phyloP scores from a whole-genome alignment of 2,329 filamentous ascomycete genomes.

The Amesomyces nigricolor region DNA sequence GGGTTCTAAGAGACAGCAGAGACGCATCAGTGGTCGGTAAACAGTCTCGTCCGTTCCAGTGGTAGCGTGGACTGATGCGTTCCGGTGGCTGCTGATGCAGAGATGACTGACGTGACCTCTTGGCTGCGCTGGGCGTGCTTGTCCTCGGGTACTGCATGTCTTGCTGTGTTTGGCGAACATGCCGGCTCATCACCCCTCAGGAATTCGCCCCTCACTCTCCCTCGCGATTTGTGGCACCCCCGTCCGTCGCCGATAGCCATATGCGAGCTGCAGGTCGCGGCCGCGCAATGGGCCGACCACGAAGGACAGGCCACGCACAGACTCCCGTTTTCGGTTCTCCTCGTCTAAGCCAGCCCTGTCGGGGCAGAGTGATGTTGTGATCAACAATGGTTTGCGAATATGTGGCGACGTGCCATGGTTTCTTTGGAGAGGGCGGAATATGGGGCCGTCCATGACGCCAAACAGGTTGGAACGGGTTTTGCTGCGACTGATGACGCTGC shows the following conservation, averaged over 20 bases:
- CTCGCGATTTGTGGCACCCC: conserved; percentile 18
- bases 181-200: conserved; percentile 7
- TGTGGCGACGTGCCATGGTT: not conserved
- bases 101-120: conserved; percentile 20
- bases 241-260: conserved; percentile 17
- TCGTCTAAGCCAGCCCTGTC: not conserved
- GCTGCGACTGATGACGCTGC: not conserved
- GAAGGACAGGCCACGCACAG: conserved; percentile 9
- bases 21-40: not conserved
- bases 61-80: not conserved
- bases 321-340: conserved; percentile 2
- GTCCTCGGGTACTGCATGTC: conserved; percentile 13
- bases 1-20: not conserved
- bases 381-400: not conserved
- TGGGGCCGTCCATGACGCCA: not conserved
- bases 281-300: conserved; percentile 15
- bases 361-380: not conserved
- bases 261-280: conserved; percentile 19
- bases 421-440: not conserved
- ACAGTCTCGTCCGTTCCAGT: not conserved
- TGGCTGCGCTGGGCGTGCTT: conserved; percentile 15
- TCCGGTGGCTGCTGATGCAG: conserved; percentile 6
- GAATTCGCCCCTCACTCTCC: conserved; percentile 9
- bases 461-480: not conserved
- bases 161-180: conserved; percentile 12